Evolutionary conservation across 2,329 filamentous ascomycete species (phyloP).

Genomic region (Venturia effusa): DNA sequence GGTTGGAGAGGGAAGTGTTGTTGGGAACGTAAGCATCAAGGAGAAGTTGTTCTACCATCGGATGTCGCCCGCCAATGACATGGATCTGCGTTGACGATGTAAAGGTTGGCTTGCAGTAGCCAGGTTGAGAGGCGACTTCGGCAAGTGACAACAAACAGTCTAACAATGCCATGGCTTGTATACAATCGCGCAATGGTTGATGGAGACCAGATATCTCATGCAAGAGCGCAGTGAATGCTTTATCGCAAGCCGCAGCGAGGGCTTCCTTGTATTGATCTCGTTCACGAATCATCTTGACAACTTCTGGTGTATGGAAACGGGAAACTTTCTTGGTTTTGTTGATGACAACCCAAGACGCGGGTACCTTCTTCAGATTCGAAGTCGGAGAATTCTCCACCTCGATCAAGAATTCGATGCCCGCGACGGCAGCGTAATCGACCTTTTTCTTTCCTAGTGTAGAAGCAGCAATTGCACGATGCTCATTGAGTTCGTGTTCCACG

Average conservation of each 20-base stretch:
- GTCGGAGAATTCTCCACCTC: conserved; percentile 61
- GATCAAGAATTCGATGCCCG: conserved; percentile 89
- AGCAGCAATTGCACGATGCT: conserved; percentile 62
- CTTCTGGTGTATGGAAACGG: conserved; percentile 88
- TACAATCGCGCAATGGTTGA: conserved; percentile 77
- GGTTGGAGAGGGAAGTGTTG: conserved; percentile 38
- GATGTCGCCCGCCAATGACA: conserved; percentile 70
- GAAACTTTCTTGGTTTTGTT: conserved; percentile 87
- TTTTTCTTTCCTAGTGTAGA: conserved; percentile 59
- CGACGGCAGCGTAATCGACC: conserved; percentile 70
- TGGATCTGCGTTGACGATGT: conserved; percentile 52
- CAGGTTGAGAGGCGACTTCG: conserved; percentile 71
- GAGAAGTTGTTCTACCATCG: conserved; percentile 88
- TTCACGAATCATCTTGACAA: conserved; percentile 71
- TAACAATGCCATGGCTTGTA: conserved; percentile 73
- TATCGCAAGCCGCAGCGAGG: conserved; percentile 81
- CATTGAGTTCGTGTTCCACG: conserved; percentile 79
- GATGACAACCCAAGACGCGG: conserved; percentile 90
- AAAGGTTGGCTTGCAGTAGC: conserved; percentile 71
- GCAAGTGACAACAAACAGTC: conserved; percentile 86
- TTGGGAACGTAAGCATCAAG: conserved; percentile 87
- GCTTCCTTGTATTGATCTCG: conserved; percentile 92
- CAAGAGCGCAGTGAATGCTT: conserved; percentile 65
- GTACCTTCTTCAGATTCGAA: conserved; percentile 69
- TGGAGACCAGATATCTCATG: conserved; percentile 70